Evolutionary conservation across 2,329 filamentous ascomycete genomes (phyloP), one percentile per base, ranked within the genome.

Genomic region (Hypocrella siamensis): DNA sequence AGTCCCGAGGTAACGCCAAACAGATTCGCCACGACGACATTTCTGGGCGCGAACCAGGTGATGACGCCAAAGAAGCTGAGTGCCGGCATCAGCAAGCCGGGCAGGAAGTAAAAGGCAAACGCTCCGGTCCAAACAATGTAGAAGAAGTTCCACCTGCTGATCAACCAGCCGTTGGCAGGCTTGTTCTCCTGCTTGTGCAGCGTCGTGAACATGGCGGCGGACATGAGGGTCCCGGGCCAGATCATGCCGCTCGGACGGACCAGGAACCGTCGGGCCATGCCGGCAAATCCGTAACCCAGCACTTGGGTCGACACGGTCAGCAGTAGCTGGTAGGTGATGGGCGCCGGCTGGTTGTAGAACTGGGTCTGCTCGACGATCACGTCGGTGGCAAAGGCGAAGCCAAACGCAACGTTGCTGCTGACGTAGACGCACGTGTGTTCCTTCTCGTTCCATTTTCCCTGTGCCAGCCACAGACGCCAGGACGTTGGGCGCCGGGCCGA

Each of bases 381-480:
- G 57, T 90, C 82, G 18, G 83, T 90, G 6, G 82, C 82, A 54
- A 90, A 90, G 17, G 83, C 82, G 54, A 90, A 90, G 2, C 82
- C 83, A 49, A 90, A 90, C 15, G 82, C 84, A 26, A 90, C 81
- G 48, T 90, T 90, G 56, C 81, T 88, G 61, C 79, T 84, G 43
- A 90, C 83, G 44, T 90, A 90, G 31, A 90, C 81, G 48, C 82
- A 90, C 26, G 78, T 81, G 52, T 90, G 83, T 51, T 90, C 82
- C 51, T 90, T 90, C 48, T 85, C 77, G 47, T 90, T 90, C 83
- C 83, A 90, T 22, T 60, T 65, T 3, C 82, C 82, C 53, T 88
- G 82, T 2, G 74, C 75, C 18, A 88, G 61, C 81, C 82, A 90
- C 22, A 79, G 60, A 29, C 80, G 71, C 35, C 76, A 48, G 4